Evolutionary conservation across 1,284 basidiomycete genomes (phyloP).

Genomic region (Hymenochaete sp.): DNA sequence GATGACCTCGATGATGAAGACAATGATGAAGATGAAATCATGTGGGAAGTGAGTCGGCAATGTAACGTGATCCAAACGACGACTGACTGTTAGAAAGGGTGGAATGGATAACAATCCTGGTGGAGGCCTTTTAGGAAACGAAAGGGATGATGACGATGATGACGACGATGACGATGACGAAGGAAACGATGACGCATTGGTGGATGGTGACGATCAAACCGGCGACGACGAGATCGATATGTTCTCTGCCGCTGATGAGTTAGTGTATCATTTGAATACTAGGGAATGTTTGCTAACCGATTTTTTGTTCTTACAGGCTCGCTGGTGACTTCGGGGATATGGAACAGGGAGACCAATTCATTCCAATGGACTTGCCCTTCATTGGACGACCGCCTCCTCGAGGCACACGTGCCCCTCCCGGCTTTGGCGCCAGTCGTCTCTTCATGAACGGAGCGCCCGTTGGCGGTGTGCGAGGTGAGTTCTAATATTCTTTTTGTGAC

Average conservation of each 20-base stretch:
- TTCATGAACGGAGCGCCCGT: conserved; percentile 36
- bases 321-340: conserved; percentile 42
- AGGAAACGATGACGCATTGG: conserved; percentile 41
- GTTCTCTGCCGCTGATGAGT: conserved; percentile 58
- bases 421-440: conserved; percentile 38
- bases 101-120: conserved; percentile 33
- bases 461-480: conserved; percentile 5
- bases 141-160: conserved; percentile 47
- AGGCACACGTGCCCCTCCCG: no score
- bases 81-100: conserved; percentile 47
- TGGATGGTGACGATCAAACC: conserved; percentile 33
- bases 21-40: conserved; percentile 44
- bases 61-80: background rate
- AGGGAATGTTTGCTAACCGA: no score
- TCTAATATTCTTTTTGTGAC: background rate
- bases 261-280: conserved; percentile 34
- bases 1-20: conserved; percentile 49
- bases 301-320: conserved; percentile 31
- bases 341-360: conserved; percentile 34
- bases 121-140: conserved; percentile 31
- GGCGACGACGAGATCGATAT: conserved; percentile 55
- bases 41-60: conserved; percentile 58
- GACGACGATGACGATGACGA: conserved; percentile 40
- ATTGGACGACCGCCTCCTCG: conserved; percentile 42
- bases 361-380: conserved; percentile 41